Evolutionary conservation across 352 stramenopile genomes (phyloP), one percentile per base, ranked within the genome.

Genomic region (Pythium sukuiense): DNA sequence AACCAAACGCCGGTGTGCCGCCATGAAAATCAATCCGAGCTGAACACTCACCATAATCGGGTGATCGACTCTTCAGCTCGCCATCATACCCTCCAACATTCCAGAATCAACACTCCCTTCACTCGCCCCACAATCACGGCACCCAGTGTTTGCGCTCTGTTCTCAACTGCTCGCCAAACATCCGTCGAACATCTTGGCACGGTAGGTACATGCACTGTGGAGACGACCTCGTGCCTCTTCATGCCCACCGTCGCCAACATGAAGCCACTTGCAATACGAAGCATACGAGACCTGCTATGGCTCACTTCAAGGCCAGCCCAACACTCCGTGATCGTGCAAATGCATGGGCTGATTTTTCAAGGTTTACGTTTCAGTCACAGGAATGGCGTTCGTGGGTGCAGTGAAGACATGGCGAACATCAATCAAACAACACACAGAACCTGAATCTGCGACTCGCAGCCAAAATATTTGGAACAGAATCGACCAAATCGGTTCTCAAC

Each of bases 321-420:
- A 43, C 12, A 43, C 37, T 43, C 37, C 37, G 13, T 43, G 37
- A 43, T 43, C 18, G 9, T 13, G 13, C 12, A 3, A 3, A 18
- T 20, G 45, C 45, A 52, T 20, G 24, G n/a, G 30, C 45, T 52
- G 45, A 52, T 52, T 52, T 52, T 52, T 32, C 45, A 52, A 52
- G 30, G 29, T 52, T 52, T 20, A 24, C 24, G 45, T 52, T 29
- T 52, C 45, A 52, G 2, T 52, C 9, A 8, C 20, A 14, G 8
- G 45, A 9, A n/a, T 52, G 45, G 45, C 45, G 45, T 52, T 30
- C 45, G 45, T 52, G 45, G 45, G 45, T 52, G 45, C 18, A 14
- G 20, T 29, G 11, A 6, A 4, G 18, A 35, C 32, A 35, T 35
- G n/a, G 11, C 14, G 18, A 20, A 29, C 20, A 52, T 52, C 45